phyloP scores from a whole-genome alignment of 179 eudicot genomes.

The Nepenthes alata region DNA sequence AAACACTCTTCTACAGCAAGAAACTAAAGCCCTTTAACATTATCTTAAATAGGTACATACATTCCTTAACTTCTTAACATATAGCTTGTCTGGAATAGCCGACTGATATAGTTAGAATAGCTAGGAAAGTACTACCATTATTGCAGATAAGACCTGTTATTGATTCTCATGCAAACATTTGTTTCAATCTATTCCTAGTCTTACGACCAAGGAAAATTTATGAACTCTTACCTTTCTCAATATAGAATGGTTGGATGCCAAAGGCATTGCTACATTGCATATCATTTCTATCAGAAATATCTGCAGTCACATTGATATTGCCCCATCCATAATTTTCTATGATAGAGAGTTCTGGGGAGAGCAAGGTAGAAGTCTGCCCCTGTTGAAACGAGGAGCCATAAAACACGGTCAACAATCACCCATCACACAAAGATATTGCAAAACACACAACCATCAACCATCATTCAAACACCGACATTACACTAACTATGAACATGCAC shows the following conservation, averaged over 20 bases:
- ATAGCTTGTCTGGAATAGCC: too few species aligned
- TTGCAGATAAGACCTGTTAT: too few species aligned
- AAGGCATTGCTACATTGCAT: conserved; percentile 52
- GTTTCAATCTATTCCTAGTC: too few species aligned
- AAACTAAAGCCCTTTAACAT: background rate
- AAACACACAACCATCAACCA: too few species aligned
- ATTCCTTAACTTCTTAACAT: too few species aligned
- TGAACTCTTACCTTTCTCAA: conserved; percentile 44
- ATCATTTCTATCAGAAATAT: conserved; percentile 14
- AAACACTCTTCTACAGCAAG: background rate
- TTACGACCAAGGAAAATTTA: background rate
- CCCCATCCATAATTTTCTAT: conserved; percentile 65
- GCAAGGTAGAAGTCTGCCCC: conserved; percentile 22
- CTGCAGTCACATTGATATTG: conserved; percentile 18
- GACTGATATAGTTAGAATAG: too few species aligned
- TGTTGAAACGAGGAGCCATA: conserved; percentile 14
- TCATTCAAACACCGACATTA: too few species aligned
- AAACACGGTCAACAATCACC: conserved; percentile 1
- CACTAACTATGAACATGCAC: too few species aligned
- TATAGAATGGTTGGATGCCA: conserved; percentile 82
- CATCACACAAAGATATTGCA: background rate
- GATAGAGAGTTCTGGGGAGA: conserved; percentile 18
- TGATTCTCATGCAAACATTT: too few species aligned
- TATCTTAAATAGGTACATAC: background rate
- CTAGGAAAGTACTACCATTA: too few species aligned